Base-by-base conservation (phyloP, 2,329 filamentous ascomycete species). In the Cercospora janseana region DNA sequence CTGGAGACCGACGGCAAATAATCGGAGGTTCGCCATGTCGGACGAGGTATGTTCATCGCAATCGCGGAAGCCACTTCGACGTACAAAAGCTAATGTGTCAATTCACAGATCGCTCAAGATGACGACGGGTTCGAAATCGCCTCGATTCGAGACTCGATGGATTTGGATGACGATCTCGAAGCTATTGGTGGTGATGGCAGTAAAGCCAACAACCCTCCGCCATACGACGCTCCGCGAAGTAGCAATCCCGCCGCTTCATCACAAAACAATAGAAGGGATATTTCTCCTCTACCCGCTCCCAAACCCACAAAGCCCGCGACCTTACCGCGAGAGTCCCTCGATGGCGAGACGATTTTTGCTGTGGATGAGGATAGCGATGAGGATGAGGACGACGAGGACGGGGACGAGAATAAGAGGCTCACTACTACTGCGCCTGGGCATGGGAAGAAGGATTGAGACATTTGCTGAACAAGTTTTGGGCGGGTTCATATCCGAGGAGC, bases 61-160 rank as follows among this genome's bases (percentile, higher is more conserved):
- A 68, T 75, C 49, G 76, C 55, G 23, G n/a, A 23, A 13, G 12
- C 10, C 34, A 7, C 13, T 12, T 18, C 2, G 16, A 29, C 8
- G 5, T 9, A 37, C 4, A 7, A 20, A 26, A n/a, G 12, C 26
- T 27, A 27, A 55, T 58, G 20, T 50, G 31, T 23, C 13, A 4
- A 20, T 13, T 8, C 4, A 41, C 55, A 85, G 81, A 86, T 98
- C 66, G 92, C 93, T 2, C 93, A 97, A 79, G 93, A 98, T 63
- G 93, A 98, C 62, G 92, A 97, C 66, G 93, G 93, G 27, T 98
- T 98, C 68, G 93, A 97, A 67, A 94, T 98, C 67, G 87, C 87
- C 41, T 93, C 93, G 49, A 86, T 98, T 55, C 89, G 88, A 44
- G 87, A 88, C 59, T 82, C 79, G 0, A 72, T 86, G 15, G 84